phyloP scores from a whole-genome alignment of 768 basidiomycete species.

The Hygrophorus russula region DNA sequence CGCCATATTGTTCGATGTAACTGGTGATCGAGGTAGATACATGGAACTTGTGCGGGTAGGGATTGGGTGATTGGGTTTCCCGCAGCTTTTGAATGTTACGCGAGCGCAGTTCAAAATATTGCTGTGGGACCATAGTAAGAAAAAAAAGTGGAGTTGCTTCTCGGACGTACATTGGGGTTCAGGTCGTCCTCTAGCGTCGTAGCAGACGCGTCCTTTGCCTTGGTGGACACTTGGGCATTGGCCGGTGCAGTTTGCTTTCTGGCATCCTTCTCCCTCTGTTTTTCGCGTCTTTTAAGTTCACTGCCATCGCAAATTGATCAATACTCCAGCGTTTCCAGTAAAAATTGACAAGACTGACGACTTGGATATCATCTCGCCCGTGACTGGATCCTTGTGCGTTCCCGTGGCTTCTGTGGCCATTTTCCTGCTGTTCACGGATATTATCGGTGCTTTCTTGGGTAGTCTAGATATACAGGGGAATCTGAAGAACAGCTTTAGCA shows the following conservation, averaged over 20 bases:
- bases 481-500: background rate
- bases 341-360: slow-evolving; percentile 40
- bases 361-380: slow-evolving; percentile 97
- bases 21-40: slow-evolving; percentile 64
- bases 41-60: slow-evolving; percentile 99
- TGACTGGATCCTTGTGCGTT: slow-evolving; percentile 70
- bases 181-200: slow-evolving; percentile 69
- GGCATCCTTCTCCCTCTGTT: slow-evolving; percentile 77
- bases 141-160: slow-evolving; percentile 17
- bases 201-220: slow-evolving; percentile 29
- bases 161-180: slow-evolving; percentile 59
- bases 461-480: too few relatives aligned
- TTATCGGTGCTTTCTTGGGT: background rate
- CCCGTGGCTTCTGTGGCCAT: slow-evolving; percentile 36
- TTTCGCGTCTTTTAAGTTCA: slow-evolving; percentile 89
- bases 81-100: slow-evolving; percentile 81
- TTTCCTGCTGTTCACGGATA: slow-evolving; percentile 1
- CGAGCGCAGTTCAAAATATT: slow-evolving; percentile 94
- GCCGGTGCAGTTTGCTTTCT: slow-evolving; percentile 47
- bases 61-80: slow-evolving; percentile 77
- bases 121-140: slow-evolving; percentile 33
- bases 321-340: slow-evolving; percentile 12
- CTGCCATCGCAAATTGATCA: slow-evolving; percentile 29
- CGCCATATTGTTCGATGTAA: slow-evolving; percentile 67
- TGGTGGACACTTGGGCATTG: slow-evolving; percentile 25